Conservation (phyloP, 805 yeast genomes). For the Metschnikowia similis region DNA sequence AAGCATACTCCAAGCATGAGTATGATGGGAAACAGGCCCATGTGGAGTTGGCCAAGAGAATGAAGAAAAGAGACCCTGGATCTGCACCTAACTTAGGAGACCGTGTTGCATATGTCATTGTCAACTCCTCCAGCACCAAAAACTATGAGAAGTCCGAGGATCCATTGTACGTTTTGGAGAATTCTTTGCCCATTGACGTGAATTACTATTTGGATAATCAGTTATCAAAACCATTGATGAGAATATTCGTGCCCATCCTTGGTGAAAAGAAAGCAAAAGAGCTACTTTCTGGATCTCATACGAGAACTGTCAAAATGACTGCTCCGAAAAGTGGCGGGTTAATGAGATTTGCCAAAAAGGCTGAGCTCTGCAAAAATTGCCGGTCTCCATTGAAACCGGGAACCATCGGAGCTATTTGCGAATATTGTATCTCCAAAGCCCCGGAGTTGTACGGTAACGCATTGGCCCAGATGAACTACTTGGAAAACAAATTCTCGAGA, state of each 20-base stretch:
- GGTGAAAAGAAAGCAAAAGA: conserved; percentile 83
- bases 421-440: conserved; percentile 62
- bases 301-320: conserved; percentile 67
- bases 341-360: conserved; percentile 87
- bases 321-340: conserved; percentile 82
- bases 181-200: conserved; percentile 90
- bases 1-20: conserved; percentile 83
- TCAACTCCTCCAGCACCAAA: conserved; percentile 72
- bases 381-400: conserved; percentile 64
- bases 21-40: conserved; percentile 97
- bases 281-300: conserved; percentile 77
- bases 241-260: conserved; percentile 92
- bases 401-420: conserved; percentile 73
- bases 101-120: conserved; percentile 95
- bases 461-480: conserved; percentile 68
- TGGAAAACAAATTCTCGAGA: conserved; percentile 79
- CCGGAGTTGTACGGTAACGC: conserved; percentile 81
- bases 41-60: conserved; percentile 91
- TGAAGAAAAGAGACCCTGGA: conserved; percentile 95
- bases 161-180: conserved; percentile 87
- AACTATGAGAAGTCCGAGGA: conserved; percentile 96
- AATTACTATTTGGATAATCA: conserved; percentile 92
- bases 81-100: conserved; percentile 97
- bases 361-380: conserved; percentile 86
- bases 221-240: conserved; percentile 82